Evolutionary conservation across 1,284 basidiomycete species (phyloP).

Genomic region (Phenoliferia sp.): DNA sequence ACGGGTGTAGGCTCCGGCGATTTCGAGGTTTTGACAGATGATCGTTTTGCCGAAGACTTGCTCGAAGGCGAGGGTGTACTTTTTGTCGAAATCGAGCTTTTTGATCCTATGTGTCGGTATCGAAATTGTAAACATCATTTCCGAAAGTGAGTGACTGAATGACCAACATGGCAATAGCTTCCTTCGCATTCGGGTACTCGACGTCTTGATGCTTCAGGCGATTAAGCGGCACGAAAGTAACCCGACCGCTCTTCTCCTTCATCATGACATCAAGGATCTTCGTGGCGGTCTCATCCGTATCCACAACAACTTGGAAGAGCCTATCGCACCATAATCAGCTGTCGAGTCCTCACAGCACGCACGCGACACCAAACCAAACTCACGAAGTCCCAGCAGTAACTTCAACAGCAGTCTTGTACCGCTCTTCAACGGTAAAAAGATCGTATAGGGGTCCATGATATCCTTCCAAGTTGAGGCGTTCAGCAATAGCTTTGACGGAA

Average conservation of each 20-base stretch:
- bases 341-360: neutral
- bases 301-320: constrained; percentile 96
- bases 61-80: constrained; percentile 77
- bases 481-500: constrained; percentile 68
- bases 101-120: constrained; percentile 48
- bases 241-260: constrained; percentile 82
- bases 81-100: constrained; percentile 72
- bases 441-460: constrained; percentile 93
- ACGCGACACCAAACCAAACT: constrained; percentile 9
- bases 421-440: constrained; percentile 86
- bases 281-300: constrained; percentile 86
- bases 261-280: constrained; percentile 87
- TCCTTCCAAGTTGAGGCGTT: constrained; percentile 60
- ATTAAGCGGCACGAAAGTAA: constrained; percentile 98
- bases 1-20: constrained; percentile 90
- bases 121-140: neutral
- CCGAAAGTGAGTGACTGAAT: constrained; percentile 49
- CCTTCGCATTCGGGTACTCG: constrained; percentile 65
- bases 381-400: constrained; percentile 90
- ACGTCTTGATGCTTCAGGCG: constrained; percentile 73
- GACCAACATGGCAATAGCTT: constrained; percentile 65
- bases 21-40: constrained; percentile 85
- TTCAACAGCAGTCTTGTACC: constrained; percentile 90
- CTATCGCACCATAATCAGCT: constrained; percentile 47
- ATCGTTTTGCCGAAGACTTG: constrained; percentile 99